These are phyloP conservation scores for Funneliformis caledonium DNA, from an alignment of 371 early-diverging fungal species.

Conservation along the genomic window DNA sequence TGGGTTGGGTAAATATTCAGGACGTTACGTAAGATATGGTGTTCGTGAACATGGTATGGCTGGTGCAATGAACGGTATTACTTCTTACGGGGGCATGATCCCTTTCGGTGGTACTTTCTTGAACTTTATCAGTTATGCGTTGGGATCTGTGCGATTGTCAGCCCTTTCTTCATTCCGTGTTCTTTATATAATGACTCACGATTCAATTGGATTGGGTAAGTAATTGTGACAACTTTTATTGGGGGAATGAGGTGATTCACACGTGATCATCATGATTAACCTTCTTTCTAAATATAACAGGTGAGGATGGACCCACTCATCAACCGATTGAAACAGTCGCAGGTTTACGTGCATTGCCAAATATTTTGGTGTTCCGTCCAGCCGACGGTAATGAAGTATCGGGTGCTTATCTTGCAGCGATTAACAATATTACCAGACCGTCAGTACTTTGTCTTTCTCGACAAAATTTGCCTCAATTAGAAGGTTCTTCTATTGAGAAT, in stretches of 20 bases:
- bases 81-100: constrained; percentile 88
- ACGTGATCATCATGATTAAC: neutral
- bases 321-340: constrained; percentile 99
- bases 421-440: constrained; percentile 74
- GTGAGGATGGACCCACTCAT: constrained; percentile 99
- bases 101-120: constrained; percentile 97
- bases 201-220: constrained; percentile 92
- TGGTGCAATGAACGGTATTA: constrained; percentile 95
- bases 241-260: neutral
- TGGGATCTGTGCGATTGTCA: constrained; percentile 90
- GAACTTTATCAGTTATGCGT: constrained; percentile 89
- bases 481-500: constrained; percentile 80
- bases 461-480: constrained; percentile 94
- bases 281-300: constrained; percentile 42
- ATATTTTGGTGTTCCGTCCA: constrained; percentile 88
- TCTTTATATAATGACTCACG: constrained; percentile 98
- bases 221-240: constrained; percentile 21
- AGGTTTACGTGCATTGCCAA: constrained; percentile 94
- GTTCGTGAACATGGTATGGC: constrained; percentile 99
- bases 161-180: constrained; percentile 90
- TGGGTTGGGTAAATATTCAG: constrained; percentile 78
- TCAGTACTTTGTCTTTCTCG: constrained; percentile 92
- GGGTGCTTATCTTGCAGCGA: constrained; percentile 86
- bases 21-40: constrained; percentile 96
- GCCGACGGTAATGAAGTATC: constrained; percentile 97